These are phyloP conservation scores for Myxozyma nipponensis DNA, from an alignment of 805 yeast species.

Conservation along the genomic window DNA sequence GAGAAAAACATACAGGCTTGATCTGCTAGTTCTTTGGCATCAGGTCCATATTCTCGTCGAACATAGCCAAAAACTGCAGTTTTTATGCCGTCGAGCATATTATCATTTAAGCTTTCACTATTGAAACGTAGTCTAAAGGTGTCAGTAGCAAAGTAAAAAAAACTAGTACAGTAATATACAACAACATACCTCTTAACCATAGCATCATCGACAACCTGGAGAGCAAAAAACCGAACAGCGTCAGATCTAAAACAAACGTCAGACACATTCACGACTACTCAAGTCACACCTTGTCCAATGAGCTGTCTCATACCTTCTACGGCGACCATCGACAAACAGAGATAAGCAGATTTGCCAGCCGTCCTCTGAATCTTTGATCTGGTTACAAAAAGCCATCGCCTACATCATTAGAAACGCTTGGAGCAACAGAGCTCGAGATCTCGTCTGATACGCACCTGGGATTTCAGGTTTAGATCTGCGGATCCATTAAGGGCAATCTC, in stretches of 20 bases:
- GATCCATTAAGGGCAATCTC: conserved; percentile 72
- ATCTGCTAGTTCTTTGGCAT: conserved; percentile 13
- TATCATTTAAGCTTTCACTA: conserved; percentile 37
- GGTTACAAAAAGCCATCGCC: conserved; percentile 46
- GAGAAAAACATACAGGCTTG: conserved; percentile 12
- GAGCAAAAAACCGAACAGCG: conserved; percentile 60
- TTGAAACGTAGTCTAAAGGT: conserved; percentile 3
- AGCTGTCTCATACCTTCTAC: not conserved
- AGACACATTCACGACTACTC: not conserved
- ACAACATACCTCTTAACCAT: conserved; percentile 36
- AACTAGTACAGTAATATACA: not conserved
- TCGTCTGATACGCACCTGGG: conserved; percentile 48
- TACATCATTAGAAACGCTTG: conserved; percentile 10
- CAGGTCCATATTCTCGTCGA: conserved; percentile 29
- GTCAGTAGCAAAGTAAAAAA: not conserved
- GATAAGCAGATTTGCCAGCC: conserved; percentile 49
- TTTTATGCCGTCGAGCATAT: conserved; percentile 48
- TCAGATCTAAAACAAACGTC: conserved; percentile 40
- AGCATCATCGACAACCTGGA: conserved; percentile 65
- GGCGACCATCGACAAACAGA: conserved; percentile 37
- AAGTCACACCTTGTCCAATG: too few relatives aligned
- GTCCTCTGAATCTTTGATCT: conserved; percentile 43
- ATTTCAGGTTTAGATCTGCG: conserved; percentile 57
- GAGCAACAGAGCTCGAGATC: not conserved
- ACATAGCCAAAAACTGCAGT: conserved; percentile 48